Evolutionary conservation across 495 filamentous ascomycete species (phyloP).

Genomic region (Daldinia vernicosa): DNA sequence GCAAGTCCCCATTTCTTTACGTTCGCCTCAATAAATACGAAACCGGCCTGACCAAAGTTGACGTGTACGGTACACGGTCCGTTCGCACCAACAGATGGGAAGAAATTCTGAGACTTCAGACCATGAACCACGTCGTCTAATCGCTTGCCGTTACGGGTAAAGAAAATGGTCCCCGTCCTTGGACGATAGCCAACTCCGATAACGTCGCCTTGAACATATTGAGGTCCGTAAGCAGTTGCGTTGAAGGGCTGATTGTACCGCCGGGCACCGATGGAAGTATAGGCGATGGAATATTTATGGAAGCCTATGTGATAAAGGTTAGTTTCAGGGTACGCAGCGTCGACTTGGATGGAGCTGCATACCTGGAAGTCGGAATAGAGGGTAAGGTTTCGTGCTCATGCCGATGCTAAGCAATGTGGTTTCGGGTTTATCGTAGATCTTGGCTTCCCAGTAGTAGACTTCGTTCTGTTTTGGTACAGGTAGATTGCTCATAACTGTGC

Average conservation of each 20-base stretch:
- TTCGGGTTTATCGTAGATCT: conserved; percentile 97
- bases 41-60: conserved; percentile 97
- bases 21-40: conserved; percentile 98
- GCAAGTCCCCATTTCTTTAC: conserved; percentile 99
- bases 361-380: conserved; percentile 93
- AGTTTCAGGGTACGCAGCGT: conserved; percentile 1
- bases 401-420: conserved; percentile 84
- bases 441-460: conserved; percentile 99
- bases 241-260: conserved; percentile 92
- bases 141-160: conserved; percentile 97
- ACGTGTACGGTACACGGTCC: conserved; percentile 92
- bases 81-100: conserved; percentile 93
- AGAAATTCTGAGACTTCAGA: conserved; percentile 93
- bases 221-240: conserved; percentile 79
- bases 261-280: conserved; percentile 84
- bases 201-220: conserved; percentile 90
- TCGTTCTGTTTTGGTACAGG: conserved; percentile 98
- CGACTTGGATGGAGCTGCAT: conserved; percentile 41
- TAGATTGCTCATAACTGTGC: conserved; percentile 95
- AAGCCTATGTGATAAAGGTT: conserved; percentile 65
- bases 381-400: conserved; percentile 95
- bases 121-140: conserved; percentile 95
- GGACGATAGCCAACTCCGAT: conserved; percentile 96
- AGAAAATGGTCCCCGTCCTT: conserved; percentile 93
- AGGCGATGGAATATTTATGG: conserved; percentile 91